A percentile compares a stretch with the other conserved stretches of the same genome.
Evolutionary conservation across 108 stramenopile species (phyloP).

Genomic region (Skeletonema marinoi): DNA sequence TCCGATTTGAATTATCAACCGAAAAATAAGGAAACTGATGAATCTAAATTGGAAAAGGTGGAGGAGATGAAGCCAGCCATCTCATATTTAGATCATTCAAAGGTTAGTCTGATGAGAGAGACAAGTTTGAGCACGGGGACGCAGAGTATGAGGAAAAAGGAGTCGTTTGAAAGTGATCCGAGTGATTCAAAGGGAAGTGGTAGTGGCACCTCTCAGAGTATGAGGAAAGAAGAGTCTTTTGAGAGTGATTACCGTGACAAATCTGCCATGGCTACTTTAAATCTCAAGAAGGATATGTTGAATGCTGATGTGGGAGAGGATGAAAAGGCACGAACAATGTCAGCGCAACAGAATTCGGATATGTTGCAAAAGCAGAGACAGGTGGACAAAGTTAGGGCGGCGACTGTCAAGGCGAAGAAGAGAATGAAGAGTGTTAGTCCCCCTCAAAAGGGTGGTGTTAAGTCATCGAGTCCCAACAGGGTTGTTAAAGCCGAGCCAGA

Average conservation of each 20-base stretch:
- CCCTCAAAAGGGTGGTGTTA: not conserved
- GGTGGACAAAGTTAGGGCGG: not conserved
- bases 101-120: not conserved
- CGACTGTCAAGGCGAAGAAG: not conserved
- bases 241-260: slow-evolving; percentile 4
- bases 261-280: slow-evolving; percentile 23
- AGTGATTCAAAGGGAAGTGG: not conserved
- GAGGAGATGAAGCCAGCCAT: not conserved
- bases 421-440: not conserved
- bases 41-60: not conserved
- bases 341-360: not conserved
- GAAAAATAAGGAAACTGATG: not conserved
- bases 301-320: slow-evolving; percentile 39
- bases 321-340: not conserved
- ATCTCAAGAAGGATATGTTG: slow-evolving; percentile 60
- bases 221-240: slow-evolving; percentile 3
- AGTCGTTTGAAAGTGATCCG: slow-evolving; percentile 3
- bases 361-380: not conserved
- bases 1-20: not conserved
- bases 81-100: not conserved
- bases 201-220: not conserved
- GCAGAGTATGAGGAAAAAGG: not conserved
- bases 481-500: not conserved
- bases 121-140: not conserved
- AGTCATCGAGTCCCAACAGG: not conserved